Conservation (phyloP, 1,284 basidiomycete genomes). For the Fomitopsis pinicola region DNA sequence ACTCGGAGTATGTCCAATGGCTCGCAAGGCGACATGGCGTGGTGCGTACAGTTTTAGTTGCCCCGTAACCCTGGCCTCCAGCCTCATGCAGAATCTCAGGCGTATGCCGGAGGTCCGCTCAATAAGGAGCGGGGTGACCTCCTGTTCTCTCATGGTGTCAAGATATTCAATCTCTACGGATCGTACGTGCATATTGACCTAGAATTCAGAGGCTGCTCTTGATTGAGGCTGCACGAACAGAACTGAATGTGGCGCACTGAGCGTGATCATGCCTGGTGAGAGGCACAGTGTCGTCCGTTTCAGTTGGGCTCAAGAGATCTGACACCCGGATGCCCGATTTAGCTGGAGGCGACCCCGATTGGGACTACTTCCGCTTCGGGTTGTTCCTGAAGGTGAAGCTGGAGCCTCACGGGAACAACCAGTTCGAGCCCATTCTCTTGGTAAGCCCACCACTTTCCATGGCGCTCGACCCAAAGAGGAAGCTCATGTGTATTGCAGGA, state of each 20-base stretch:
- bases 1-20: slow-evolving; percentile 4
- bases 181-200: slow-evolving; percentile 3
- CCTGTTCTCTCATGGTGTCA: slow-evolving; percentile 10
- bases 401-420: slow-evolving; percentile 6
- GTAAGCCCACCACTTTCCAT: neutral
- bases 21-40: neutral
- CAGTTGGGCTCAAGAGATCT: too few species aligned
- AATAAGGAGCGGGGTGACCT: slow-evolving; percentile 15
- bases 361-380: slow-evolving; percentile 12
- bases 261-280: neutral
- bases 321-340: too few species aligned
- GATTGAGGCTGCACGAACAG: neutral
- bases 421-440: slow-evolving; percentile 9
- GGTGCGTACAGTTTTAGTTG: neutral
- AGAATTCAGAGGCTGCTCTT: neutral
- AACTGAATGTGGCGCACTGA: slow-evolving; percentile 2
- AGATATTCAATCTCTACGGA: slow-evolving; percentile 12
- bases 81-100: slow-evolving; percentile 1
- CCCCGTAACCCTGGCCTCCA: neutral
- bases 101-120: slow-evolving; percentile 16
- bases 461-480: neutral
- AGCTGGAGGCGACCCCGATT: slow-evolving; percentile 3
- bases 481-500: neutral
- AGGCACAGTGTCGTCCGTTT: neutral
- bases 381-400: slow-evolving; percentile 1